Evolutionary conservation across 1,139 yeast genomes (phyloP), one percentile per base, ranked within the genome.

Genomic region (Kazachstania sp.): DNA sequence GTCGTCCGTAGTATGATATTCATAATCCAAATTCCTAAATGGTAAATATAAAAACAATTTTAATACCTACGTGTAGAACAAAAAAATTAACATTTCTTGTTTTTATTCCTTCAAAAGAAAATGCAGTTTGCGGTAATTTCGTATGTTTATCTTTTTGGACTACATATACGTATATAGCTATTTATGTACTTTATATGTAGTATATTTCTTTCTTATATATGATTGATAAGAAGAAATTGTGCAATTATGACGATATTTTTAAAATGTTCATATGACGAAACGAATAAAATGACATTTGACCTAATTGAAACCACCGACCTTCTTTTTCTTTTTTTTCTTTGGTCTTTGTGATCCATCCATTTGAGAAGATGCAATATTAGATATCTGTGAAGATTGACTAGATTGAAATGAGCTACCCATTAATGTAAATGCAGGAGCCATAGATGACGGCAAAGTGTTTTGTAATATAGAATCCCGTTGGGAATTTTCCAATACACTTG

Each of bases 391-490:
- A 2, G 49, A 46, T n/a, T 46, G 37, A 6, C 49, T 26, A 29
- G 37, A 19, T 12, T 8, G 32, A 19, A 7, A 23, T 4, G 52
- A 48, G 9, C 46, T 39, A 4, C 53, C 59, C 49, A 54, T 48
- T 30, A 61, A 46, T 16, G 64, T 53, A 47, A 61, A 61, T 44
- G 65, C 64, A 13, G 65, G 65, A 2, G 63, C 49, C 58, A 60
- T 58, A 9, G 54, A 55, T 30, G 52, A 53, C 1, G 64, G 64
- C 42, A 59, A 43, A 7, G 48, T 29, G n/a, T 36, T 31, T 19
- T 47, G 47, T 12, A 37, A 30, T 15, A 36, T 42, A 1, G 15
- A 13, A 18, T 41, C 48, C 3, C 35, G 37, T 43, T 47, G 52
- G 6, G 49, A 47, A 16, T 18, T 31, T 5, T 13, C 12, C 3